Evolutionary conservation across 768 basidiomycete genomes (phyloP), one percentile per base, ranked within the genome.

Genomic region (Fomitopsis pulvina): DNA sequence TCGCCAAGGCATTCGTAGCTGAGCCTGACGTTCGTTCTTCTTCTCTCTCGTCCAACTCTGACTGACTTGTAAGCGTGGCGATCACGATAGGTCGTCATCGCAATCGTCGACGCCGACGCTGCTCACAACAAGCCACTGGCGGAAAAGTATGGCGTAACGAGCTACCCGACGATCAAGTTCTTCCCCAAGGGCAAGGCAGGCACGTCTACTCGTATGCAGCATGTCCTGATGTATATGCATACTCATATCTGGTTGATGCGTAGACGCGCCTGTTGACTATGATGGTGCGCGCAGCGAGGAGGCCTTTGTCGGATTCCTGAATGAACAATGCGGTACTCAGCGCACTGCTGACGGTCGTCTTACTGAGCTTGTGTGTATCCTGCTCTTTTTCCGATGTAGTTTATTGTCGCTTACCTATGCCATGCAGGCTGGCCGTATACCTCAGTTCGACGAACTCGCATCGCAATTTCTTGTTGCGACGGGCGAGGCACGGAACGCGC

Each of bases 141-240:
- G 8, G 54, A 63, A 30, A 78, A 80, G 63, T 93, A 93, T 60
- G 87, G 74, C 4, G 78, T 99, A 50, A 60, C 66, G 18, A 80
- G 84, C 52, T 99, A 82, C 81, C 96, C 96, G 0, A 98, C 94
- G 18, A 81, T 99, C 74, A 94, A 92, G 67, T 94, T 94, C 75
- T 96, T 92, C 82, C 76, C 88, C 55, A 84, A 83, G 57, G 80
- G 75, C 55, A 73, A 74, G 58, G 81, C 81, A 60, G 60, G 58
- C 58, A 39, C 27, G 56, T 32, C 45, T 22, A n/a, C n/a, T n/a
- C 45, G 11, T 6, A 28, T 34, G 2, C 26, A 12, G n/a, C n/a
- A n/a, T 22, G 22, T 44, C 40, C 10, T 20, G 1, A 1, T 21
- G 12, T 27, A n/a, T 2, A 21, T 2, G 28, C 18, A 16, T 24